Percentiles rank a stretch among this genome's conserved stretches.
Evolutionary conservation across 2,329 filamentous ascomycete species (phyloP).

Genomic region (Fusarium foetens): DNA sequence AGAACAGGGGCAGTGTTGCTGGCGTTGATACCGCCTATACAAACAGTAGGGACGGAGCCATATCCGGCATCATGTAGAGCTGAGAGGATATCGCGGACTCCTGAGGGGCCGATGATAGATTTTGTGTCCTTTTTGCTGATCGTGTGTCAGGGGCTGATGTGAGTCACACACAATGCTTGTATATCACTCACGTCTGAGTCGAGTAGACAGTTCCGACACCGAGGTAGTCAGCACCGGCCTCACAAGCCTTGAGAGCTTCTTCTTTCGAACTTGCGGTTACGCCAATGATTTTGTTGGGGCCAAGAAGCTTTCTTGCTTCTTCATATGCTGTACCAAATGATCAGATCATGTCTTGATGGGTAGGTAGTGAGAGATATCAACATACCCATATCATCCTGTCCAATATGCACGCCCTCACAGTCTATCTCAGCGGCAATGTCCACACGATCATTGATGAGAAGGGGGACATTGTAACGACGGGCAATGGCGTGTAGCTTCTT

Average conservation of each 20-base stretch:
- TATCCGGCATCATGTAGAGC: slow-evolving; percentile 62
- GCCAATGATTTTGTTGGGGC: slow-evolving; percentile 83
- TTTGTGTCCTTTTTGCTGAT: slow-evolving; percentile 86
- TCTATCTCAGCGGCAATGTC: slow-evolving; percentile 87
- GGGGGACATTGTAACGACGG: slow-evolving; percentile 72
- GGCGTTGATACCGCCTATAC: slow-evolving; percentile 88
- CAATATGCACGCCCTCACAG: slow-evolving; percentile 93
- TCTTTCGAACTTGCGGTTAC: slow-evolving; percentile 81
- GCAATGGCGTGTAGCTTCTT: slow-evolving; percentile 78
- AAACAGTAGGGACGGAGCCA: slow-evolving; percentile 71
- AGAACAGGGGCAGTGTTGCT: slow-evolving; percentile 79
- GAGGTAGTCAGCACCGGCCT: slow-evolving; percentile 86
- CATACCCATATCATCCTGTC: slow-evolving; percentile 90
- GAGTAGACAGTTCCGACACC: slow-evolving; percentile 91
- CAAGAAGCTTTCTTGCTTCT: slow-evolving; percentile 77
- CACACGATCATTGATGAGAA: slow-evolving; percentile 92
- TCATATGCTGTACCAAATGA: slow-evolving; percentile 36
- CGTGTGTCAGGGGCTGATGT: background rate
- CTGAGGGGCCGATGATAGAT: slow-evolving; percentile 65
- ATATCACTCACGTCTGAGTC: slow-evolving; percentile 73
- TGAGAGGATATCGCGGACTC: slow-evolving; percentile 64
- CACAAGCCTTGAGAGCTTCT: slow-evolving; percentile 78
- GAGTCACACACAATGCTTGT: background rate
- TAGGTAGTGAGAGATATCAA: slow-evolving; percentile 5
- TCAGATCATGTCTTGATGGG: slow-evolving; percentile 1